Conservation (phyloP, 306 rosid species). For the Gynostemma pentaphyllum region DNA sequence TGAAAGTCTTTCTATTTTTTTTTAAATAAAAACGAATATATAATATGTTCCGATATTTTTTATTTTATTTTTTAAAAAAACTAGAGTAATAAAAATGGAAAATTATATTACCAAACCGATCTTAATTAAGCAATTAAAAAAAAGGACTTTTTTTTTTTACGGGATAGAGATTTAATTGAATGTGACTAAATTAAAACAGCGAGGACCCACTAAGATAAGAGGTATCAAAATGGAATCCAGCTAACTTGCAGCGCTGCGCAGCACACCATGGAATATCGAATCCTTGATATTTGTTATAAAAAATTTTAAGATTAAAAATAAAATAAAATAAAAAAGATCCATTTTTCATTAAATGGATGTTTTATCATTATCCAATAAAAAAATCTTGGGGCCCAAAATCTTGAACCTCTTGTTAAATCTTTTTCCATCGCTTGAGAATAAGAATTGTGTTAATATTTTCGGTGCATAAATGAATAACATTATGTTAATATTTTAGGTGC, state of each 20-base stretch:
- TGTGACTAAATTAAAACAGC: background rate
- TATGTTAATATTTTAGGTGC: too few species aligned
- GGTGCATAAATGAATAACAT: too few species aligned
- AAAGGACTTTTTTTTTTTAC: too few species aligned
- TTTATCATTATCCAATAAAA: background rate
- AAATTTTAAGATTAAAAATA: too few species aligned
- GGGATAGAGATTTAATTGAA: background rate
- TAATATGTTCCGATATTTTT: too few species aligned
- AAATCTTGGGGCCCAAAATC: background rate
- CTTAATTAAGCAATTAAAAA: too few species aligned
- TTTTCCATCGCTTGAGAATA: too few species aligned
- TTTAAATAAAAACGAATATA: background rate
- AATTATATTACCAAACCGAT: too few species aligned
- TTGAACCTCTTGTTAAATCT: background rate
- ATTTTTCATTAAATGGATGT: background rate
- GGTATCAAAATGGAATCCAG: background rate
- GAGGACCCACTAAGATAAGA: slow-evolving; percentile 6
- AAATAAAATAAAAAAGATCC: background rate
- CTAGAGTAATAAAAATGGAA: too few species aligned
- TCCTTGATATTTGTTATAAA: slow-evolving; percentile 5
- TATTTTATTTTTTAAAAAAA: too few species aligned
- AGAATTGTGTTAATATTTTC: too few species aligned
- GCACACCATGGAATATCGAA: background rate
- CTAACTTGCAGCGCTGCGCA: background rate
- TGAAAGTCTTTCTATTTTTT: background rate